Base-by-base conservation (phyloP, 176 grass and related monocot species). In the Hordeum marinum region DNA sequence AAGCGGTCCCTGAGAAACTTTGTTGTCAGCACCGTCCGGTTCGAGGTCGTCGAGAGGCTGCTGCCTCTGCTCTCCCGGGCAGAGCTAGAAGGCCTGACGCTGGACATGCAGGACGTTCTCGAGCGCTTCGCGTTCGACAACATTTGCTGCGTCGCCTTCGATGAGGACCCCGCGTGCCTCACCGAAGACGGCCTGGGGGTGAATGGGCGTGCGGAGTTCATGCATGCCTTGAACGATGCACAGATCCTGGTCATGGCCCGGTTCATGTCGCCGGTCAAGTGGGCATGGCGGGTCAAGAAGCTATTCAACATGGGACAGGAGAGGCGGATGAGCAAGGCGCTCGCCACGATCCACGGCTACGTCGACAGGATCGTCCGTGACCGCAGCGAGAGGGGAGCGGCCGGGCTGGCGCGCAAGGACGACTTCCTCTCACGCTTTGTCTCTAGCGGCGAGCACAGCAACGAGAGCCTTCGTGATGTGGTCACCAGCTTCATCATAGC, bases 41-140 rank as follows among this genome's bases (percentile, higher is more conserved):
- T 24, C 23, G 92, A 89, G 72, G 40, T 86, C 37, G 23, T 79
- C 7, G 48, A 87, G 13, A 71, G 86, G 13, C 81, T 97, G 35
- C 52, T 94, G 13, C 95, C 95, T 1, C 37, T 94, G 61, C 77
- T 91, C 24, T 74, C 43, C 10, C 78, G 45, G 14, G 85, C 81
- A 2, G 68, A 2, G 11, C 7, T 18, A 6, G 59, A 87, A 3
- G 67, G 45, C 3, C 67, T 48, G 11, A 76, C 80, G 7, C 59
- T 97, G 57, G 84, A 97, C 64, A 7, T 97, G 27, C 85, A 94
- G 39, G 88, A 94, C 73, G 82, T 86, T 40, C 84, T 97, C 0
- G 92, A 92, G 86, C 88, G 90, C 48, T 94, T 97, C 77, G 86
- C 81, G 4, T 97, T 97, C 82, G 92, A 97, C 61, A 91, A 80